A percentile compares a stretch with the other conserved stretches of the same genome.
phyloP scores from a whole-genome alignment of 176 grass and related monocot genomes.

The Zea luxurians region DNA sequence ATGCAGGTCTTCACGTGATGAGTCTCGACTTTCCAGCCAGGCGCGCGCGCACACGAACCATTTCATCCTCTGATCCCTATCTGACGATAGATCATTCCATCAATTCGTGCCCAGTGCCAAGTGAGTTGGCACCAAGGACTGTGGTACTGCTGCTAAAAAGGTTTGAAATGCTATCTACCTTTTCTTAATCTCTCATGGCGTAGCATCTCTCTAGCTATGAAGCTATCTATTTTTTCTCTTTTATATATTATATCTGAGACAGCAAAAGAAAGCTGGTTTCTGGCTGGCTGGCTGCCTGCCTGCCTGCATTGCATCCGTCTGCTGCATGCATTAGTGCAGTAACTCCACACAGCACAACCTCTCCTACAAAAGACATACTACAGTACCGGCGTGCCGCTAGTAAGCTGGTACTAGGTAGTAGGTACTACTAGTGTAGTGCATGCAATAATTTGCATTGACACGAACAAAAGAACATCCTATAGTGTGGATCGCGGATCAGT shows the following conservation, averaged over 20 bases:
- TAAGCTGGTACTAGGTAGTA: neutral
- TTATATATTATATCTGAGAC: neutral
- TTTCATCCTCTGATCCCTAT: too few species aligned
- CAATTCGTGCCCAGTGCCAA: too few species aligned
- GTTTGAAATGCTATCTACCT: constrained; percentile 13
- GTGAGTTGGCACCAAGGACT: neutral
- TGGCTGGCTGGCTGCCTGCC: too few species aligned
- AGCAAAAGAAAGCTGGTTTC: constrained; percentile 21
- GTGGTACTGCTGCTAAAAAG: constrained; percentile 15
- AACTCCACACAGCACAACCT: constrained; percentile 25
- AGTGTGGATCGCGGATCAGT: neutral
- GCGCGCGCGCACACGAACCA: too few species aligned
- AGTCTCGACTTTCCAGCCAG: too few species aligned
- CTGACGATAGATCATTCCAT: too few species aligned
- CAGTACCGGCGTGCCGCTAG: neutral
- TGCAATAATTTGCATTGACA: constrained; percentile 43
- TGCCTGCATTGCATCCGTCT: neutral
- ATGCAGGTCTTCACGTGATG: too few species aligned
- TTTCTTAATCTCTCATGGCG: too few species aligned
- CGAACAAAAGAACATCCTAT: constrained; percentile 29
- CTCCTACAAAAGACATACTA: constrained; percentile 14
- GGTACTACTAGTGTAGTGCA: constrained; percentile 15
- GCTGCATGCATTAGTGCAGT: constrained; percentile 26
- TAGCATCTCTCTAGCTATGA: neutral
- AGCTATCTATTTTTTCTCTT: neutral